Evolutionary conservation across 129 eudicot genomes (phyloP).

Genomic region (Ambrosia trifida): DNA sequence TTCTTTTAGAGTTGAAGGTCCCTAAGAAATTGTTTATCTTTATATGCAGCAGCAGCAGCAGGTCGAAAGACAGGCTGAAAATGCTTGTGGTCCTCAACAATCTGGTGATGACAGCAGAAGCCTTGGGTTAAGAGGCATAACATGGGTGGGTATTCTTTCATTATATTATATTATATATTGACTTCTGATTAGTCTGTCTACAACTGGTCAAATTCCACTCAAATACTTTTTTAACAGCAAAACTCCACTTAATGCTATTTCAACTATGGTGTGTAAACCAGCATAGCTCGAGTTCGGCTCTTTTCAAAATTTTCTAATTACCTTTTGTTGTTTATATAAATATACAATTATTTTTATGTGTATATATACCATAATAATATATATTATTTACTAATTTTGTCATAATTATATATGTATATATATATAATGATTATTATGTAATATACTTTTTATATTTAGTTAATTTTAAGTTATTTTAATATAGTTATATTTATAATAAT

Average conservation of each 20-base stretch:
- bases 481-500: too few species aligned
- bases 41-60: slow-evolving; percentile 21
- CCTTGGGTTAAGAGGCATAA: slow-evolving; percentile 52
- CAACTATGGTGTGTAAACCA: too few species aligned
- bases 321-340: too few species aligned
- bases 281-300: too few species aligned
- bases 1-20: not conserved
- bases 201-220: not conserved
- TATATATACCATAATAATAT: too few species aligned
- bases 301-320: too few species aligned
- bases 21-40: slow-evolving; percentile 12
- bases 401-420: too few species aligned
- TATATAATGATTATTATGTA: too few species aligned
- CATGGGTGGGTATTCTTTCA: slow-evolving; percentile 44
- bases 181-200: not conserved
- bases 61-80: slow-evolving; percentile 35
- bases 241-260: not conserved
- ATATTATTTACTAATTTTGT: too few species aligned
- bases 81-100: slow-evolving; percentile 31
- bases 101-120: slow-evolving; percentile 49
- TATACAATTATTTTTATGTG: too few species aligned
- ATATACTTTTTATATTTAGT: too few species aligned
- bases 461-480: too few species aligned
- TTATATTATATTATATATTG: not conserved
- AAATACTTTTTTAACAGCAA: not conserved